Evolutionary conservation across 208 protist species (phyloP), one percentile per base, ranked within the genome.

Genomic region (Leishmania turanica): DNA sequence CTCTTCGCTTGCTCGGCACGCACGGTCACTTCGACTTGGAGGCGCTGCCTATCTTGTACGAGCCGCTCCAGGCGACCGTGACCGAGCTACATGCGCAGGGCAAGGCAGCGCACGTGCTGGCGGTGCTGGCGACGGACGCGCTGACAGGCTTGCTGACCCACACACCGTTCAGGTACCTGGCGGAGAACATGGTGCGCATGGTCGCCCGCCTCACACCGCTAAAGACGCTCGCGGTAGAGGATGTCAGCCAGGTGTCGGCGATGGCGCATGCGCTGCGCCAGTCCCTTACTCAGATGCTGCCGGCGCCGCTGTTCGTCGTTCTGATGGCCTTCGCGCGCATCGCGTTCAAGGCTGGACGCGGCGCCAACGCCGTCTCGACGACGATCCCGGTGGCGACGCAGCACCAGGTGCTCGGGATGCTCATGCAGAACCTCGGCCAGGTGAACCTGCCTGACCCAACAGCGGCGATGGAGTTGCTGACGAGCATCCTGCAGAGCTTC

Each of bases 371-470:
- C 42, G 56, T 91, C 31, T 88, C 89, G 49, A 96, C 93, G 40
- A 96, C 95, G 5, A 98, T 98, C 81, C 90, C 91, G 47, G 83
- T 98, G 56, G 87, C 95, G 40, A 97, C 95, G 66, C 95, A 97
- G 88, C 95, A 98, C 74, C 95, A 98, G 86, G 76, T 97, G 54
- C 86, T 98, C 65, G 89, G 93, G 74, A 78, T 98, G 75, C 83
- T 98, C 37, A 86, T 96, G 65, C 91, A 96, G 77, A 98, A 94
- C 84, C 49, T 95, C 58, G 95, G 93, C 45, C 83, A 90, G 82
- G 51, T 85, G 1, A 78, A 87, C 81, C 88, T 97, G 34, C 91
- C 91, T 17, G 80, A 88, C 76, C 90, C 92, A n/a, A 94, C 92
- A 3, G 87, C 88, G 58, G 85, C 89, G 53, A 79, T 97, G 83